Base-by-base conservation (phyloP, 441 rosid genomes). In the Biscutella auriculata region DNA sequence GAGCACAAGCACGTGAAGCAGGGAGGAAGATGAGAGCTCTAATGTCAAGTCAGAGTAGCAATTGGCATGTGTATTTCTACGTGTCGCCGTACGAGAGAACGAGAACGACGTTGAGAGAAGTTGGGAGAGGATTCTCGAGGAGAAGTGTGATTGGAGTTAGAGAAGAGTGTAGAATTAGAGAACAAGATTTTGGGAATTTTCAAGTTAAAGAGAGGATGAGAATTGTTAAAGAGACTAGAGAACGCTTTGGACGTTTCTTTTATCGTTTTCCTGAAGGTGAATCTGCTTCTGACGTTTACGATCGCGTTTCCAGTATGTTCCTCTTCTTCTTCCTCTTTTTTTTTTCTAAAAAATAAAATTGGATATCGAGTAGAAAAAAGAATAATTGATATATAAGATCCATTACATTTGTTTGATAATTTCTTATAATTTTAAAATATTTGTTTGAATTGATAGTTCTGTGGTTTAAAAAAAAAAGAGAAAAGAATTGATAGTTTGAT, bases 151-250 rank as follows among this genome's bases (percentile, higher is more conserved):
- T 86, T 32, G 97, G 98, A 23, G 97, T 80, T 13, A 70, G 96
- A 57, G 95, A 92, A 62, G 98, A 92, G 78, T 82, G 95, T 39
- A 53, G 98, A 67, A 69, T 92, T 8, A 65, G 98, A 53, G 98
- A 92, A 59, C 97, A 92, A 69, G 98, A 92, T 69, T 92, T 92
- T 44, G 98, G 97, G 44, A 92, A 92, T 29, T 92, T 92, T 53
- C 98, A 92, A 79, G 89, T 88, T 2, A 65, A 66, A 66, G 92
- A 88, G 65, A 75, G 95, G 57, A 92, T 92, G 97, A 77, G 72
- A 67, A 63, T 25, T 56, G 69, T 83, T 4, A 88, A 88, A 68
- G 83, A 84, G 76, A 72, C 82, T 0, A 73, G 97, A 37, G 84
- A 83, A 69, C 77, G 78, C 29, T 92, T 88, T 54, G 98, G 95